These are phyloP conservation scores for Proliferodiscus dingleyae DNA, from an alignment of 2,329 filamentous ascomycete species.

Conservation along the genomic window DNA sequence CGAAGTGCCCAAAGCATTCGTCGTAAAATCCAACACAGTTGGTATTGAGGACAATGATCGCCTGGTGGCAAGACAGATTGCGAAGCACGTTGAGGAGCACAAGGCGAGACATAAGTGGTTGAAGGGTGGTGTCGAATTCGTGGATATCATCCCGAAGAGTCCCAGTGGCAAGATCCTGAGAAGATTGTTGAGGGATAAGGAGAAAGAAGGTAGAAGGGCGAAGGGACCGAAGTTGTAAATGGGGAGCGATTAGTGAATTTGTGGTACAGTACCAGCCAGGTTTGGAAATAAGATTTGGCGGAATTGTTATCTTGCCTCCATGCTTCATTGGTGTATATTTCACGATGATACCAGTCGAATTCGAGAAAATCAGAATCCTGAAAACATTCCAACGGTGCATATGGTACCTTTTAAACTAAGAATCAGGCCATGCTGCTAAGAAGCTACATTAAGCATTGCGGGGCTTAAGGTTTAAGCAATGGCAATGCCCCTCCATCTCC, in stretches of 20 bases:
- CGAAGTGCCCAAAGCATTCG: conserved; percentile 38
- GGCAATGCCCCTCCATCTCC: neutral
- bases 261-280: no score
- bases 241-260: neutral
- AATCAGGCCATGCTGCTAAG: no score
- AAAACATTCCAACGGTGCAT: no score
- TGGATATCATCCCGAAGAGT: conserved; percentile 67
- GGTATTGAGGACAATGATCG: conserved; percentile 50
- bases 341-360: no score
- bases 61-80: conserved; percentile 46
- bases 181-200: conserved; percentile 65
- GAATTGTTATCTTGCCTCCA: no score
- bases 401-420: no score
- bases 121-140: conserved; percentile 57
- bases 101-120: conserved; percentile 67
- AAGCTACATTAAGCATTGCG: no score
- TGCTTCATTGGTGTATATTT: no score
- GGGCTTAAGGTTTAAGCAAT: no score
- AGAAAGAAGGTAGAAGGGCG: conserved; percentile 62
- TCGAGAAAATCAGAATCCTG: no score
- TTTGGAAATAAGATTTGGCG: no score
- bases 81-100: conserved; percentile 57
- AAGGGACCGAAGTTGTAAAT: conserved; percentile 61
- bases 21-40: conserved; percentile 13
- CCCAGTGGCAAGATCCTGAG: conserved; percentile 70